Evolutionary conservation across 2,329 filamentous ascomycete genomes (phyloP).

Genomic region (Cordyceps cicadae): DNA sequence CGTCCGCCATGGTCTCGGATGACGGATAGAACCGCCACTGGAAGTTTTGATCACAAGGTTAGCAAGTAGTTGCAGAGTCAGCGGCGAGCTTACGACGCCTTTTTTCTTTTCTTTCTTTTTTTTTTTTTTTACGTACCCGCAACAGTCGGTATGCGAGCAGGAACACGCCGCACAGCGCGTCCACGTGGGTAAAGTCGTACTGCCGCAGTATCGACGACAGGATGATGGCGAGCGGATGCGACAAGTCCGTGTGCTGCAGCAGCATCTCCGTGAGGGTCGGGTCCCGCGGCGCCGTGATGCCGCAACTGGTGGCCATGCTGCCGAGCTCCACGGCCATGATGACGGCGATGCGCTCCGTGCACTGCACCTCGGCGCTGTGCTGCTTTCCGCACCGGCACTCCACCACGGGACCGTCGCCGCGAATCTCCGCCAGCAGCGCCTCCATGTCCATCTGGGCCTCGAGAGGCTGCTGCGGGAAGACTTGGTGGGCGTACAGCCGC

Average conservation of each 20-base stretch:
- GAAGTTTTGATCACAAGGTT: background rate
- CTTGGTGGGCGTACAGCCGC: background rate
- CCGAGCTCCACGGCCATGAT: slow-evolving; percentile 20
- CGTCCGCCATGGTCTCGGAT: slow-evolving; percentile 6
- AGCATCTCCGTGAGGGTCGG: slow-evolving; percentile 18
- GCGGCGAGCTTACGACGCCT: background rate
- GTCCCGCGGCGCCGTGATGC: slow-evolving; percentile 17
- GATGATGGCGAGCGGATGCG: slow-evolving; percentile 18
- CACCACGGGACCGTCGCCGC: slow-evolving; percentile 10
- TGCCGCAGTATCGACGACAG: slow-evolving; percentile 18
- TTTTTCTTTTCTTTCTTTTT: no score
- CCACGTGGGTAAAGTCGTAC: slow-evolving; percentile 18
- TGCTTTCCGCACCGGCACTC: slow-evolving; percentile 21
- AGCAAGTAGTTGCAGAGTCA: background rate
- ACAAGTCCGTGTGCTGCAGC: slow-evolving; percentile 16
- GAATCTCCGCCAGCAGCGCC: background rate
- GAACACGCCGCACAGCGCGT: slow-evolving; percentile 19
- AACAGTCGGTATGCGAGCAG: slow-evolving; percentile 19
- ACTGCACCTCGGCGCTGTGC: slow-evolving; percentile 18
- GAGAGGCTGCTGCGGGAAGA: background rate
- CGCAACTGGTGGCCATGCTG: slow-evolving; percentile 15
- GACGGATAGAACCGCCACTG: slow-evolving; percentile 14
- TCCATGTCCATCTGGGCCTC: slow-evolving; percentile 1
- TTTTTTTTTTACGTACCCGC: slow-evolving; percentile 13
- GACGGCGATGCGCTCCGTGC: slow-evolving; percentile 19